Evolutionary conservation across 2,329 filamentous ascomycete genomes (phyloP).

Genomic region (Paramyrothecium sp.): DNA sequence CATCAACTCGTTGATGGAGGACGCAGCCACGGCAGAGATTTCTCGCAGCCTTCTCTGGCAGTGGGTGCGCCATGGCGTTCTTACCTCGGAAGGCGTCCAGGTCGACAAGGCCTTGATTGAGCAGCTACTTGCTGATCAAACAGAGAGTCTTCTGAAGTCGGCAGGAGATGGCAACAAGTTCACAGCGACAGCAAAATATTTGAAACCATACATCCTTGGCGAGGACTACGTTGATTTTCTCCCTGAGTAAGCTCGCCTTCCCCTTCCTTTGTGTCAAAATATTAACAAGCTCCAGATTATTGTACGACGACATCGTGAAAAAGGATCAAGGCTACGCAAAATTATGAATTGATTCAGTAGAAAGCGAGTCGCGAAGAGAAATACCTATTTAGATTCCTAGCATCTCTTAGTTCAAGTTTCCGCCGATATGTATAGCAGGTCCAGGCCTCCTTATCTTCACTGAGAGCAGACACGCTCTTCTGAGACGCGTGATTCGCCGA

Average conservation of each 20-base stretch:
- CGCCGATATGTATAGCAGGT: no score
- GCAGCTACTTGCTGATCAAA: slow-evolving; percentile 81
- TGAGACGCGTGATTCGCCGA: no score
- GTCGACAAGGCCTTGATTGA: slow-evolving; percentile 92
- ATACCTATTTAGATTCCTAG: no score
- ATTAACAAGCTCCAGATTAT: no score
- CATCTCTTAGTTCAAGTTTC: no score
- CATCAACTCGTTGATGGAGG: slow-evolving; percentile 97
- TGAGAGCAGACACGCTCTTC: no score
- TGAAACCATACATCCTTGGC: slow-evolving; percentile 86
- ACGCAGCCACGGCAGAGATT: slow-evolving; percentile 95
- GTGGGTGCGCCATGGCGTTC: slow-evolving; percentile 74
- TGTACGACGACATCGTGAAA: no score
- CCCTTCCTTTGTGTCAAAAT: no score
- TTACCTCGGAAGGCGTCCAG: slow-evolving; percentile 83
- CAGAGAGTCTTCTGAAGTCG: slow-evolving; percentile 70
- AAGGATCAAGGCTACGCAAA: no score
- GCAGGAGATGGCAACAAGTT: slow-evolving; percentile 89
- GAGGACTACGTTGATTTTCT: slow-evolving; percentile 98
- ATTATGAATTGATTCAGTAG: no score
- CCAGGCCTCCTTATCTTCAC: no score
- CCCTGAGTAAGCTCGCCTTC: slow-evolving; percentile 61
- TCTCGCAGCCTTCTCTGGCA: slow-evolving; percentile 95
- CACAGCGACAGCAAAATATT: slow-evolving; percentile 87
- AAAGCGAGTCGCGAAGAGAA: no score